These are phyloP conservation scores for Macadamia tetraphylla DNA, from an alignment of 164 flowering plant species.

Conservation along the genomic window DNA sequence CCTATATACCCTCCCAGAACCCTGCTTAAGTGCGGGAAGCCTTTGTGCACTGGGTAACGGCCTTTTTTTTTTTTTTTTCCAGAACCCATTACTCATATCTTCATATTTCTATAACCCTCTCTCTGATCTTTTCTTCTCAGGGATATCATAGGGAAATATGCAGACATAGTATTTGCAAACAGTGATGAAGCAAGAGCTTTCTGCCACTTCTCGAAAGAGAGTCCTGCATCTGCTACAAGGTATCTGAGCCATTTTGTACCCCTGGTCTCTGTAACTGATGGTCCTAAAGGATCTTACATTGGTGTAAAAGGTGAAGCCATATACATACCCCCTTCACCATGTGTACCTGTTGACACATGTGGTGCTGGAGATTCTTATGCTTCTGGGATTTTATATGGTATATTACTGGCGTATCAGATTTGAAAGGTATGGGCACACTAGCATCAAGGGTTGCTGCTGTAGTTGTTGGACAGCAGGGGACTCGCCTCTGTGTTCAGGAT, in stretches of 20 bases:
- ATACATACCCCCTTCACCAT: constrained; percentile 77
- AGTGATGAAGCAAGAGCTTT: constrained; percentile 85
- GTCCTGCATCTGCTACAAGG: constrained; percentile 60
- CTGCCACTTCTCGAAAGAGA: constrained; percentile 70
- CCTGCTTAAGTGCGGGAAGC: too few species aligned
- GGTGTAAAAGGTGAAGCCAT: constrained; percentile 90
- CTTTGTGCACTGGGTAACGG: too few species aligned
- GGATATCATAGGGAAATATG: constrained; percentile 80
- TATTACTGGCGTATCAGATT: constrained; percentile 64
- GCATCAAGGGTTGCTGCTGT: constrained; percentile 84
- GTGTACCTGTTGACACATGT: constrained; percentile 82
- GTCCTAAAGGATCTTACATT: constrained; percentile 75
- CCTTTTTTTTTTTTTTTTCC: too few species aligned
- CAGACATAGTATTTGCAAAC: constrained; percentile 87
- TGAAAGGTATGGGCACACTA: constrained; percentile 69
- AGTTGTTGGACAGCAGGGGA: constrained; percentile 92
- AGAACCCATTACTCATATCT: too few species aligned
- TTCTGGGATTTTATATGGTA: constrained; percentile 76
- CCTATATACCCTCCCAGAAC: too few species aligned
- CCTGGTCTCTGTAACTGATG: constrained; percentile 86
- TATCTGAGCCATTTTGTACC: constrained; percentile 88
- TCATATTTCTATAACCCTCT: not conserved
- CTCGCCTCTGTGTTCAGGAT: constrained; percentile 75
- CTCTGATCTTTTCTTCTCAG: constrained; percentile 29
- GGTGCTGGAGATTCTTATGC: constrained; percentile 99